Evolutionary conservation across 2,329 filamentous ascomycete genomes (phyloP).

Genomic region (Aspergillus sp.): DNA sequence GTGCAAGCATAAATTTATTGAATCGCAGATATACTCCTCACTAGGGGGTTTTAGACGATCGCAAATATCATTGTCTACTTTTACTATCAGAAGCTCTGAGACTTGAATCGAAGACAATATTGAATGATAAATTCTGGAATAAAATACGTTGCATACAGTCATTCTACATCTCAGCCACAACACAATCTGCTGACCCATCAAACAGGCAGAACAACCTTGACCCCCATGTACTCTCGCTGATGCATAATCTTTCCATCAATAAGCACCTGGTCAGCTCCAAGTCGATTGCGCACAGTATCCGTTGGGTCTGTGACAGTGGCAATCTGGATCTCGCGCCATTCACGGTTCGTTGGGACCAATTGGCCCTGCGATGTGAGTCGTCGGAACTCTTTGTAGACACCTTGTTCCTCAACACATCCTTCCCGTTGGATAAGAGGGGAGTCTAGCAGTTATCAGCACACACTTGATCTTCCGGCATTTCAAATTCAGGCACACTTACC

Average conservation of each 20-base stretch:
- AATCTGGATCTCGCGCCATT: constrained; percentile 56
- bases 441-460: constrained; percentile 16
- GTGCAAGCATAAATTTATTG: too few species aligned
- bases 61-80: too few species aligned
- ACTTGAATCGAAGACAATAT: too few species aligned
- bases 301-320: constrained; percentile 48
- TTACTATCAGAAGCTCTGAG: too few species aligned
- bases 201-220: constrained; percentile 50
- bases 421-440: constrained; percentile 46
- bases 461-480: too few species aligned
- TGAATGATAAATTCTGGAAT: too few species aligned
- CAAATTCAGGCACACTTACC: constrained; percentile 17
- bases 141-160: too few species aligned
- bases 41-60: too few species aligned
- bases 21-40: too few species aligned
- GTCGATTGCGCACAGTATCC: constrained; percentile 42
- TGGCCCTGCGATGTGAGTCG: constrained; percentile 43
- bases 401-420: constrained; percentile 48
- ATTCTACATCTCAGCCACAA: too few species aligned
- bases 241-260: constrained; percentile 51
- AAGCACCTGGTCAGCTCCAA: constrained; percentile 48
- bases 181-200: constrained; percentile 18
- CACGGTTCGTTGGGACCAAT: constrained; percentile 48
- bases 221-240: constrained; percentile 51
- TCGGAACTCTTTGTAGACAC: constrained; percentile 52